A percentile compares a stretch with the other conserved stretches of the same genome.
Evolutionary conservation across 495 filamentous ascomycete genomes (phyloP).

Genomic region (Echria macrotheca): DNA sequence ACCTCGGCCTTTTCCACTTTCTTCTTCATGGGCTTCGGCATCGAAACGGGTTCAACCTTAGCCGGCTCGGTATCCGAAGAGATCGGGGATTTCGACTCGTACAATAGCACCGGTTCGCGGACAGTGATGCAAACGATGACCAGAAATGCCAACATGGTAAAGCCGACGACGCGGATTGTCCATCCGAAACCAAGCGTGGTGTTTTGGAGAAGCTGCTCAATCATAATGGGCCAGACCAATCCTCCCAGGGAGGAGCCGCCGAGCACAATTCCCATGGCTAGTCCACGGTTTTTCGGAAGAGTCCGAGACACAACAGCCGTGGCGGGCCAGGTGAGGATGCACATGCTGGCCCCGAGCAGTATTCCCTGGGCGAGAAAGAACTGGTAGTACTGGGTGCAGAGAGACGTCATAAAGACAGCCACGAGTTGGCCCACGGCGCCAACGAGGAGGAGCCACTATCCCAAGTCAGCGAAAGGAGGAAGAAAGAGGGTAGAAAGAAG

Average conservation of each 20-base stretch:
- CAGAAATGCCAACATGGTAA: constrained; percentile 43
- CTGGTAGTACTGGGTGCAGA: constrained; percentile 56
- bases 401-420: constrained; percentile 61
- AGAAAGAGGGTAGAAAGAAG: too few species aligned
- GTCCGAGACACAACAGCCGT: constrained; percentile 41
- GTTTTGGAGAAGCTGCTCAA: constrained; percentile 27
- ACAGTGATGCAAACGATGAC: constrained; percentile 31
- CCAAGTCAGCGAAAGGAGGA: not conserved
- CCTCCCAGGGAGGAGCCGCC: constrained; percentile 52
- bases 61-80: too few species aligned
- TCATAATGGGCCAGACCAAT: constrained; percentile 40
- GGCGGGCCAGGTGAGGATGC: constrained; percentile 40
- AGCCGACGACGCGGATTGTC: constrained; percentile 50
- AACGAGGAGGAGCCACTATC: constrained; percentile 10
- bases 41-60: too few species aligned
- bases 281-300: constrained; percentile 41
- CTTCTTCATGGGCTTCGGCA: constrained; percentile 12
- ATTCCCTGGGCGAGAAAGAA: constrained; percentile 53
- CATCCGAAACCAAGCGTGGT: constrained; percentile 45
- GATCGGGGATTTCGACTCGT: too few species aligned
- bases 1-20: constrained; percentile 19
- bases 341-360: constrained; percentile 43
- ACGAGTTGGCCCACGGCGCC: constrained; percentile 17
- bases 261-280: constrained; percentile 47
- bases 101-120: constrained; percentile 33